Conservation (phyloP, 768 basidiomycete genomes). For the Podaxis pistillaris region DNA sequence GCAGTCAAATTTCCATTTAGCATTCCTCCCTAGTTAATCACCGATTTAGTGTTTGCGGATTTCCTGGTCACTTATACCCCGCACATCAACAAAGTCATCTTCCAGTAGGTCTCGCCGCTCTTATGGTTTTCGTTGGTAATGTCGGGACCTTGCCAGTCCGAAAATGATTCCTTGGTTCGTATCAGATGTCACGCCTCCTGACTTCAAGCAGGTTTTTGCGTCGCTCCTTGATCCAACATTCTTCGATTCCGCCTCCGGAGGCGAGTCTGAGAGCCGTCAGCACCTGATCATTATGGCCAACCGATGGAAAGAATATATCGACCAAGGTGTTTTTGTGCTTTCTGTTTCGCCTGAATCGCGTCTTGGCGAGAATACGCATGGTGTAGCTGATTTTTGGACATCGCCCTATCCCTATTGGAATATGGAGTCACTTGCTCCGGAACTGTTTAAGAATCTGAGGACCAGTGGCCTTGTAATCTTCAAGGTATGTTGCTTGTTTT, state of each 20-base stretch:
- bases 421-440: conserved; percentile 51
- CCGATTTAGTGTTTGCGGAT: conserved; percentile 90
- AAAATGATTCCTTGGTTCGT: conserved; percentile 98
- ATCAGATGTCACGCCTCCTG: conserved; percentile 86
- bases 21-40: conserved; percentile 63
- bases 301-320: conserved; percentile 76
- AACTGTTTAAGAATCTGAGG: conserved; percentile 49
- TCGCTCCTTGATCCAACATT: conserved; percentile 65
- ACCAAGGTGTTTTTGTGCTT: conserved; percentile 66
- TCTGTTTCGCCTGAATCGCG: conserved; percentile 62
- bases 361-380: conserved; percentile 41
- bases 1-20: not conserved
- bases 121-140: not conserved
- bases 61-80: conserved; percentile 91
- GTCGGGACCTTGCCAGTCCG: conserved; percentile 50
- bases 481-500: conserved; percentile 48
- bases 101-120: conserved; percentile 63
- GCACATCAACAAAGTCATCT: conserved; percentile 76
- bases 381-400: conserved; percentile 65
- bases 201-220: conserved; percentile 64
- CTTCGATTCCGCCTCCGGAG: conserved; percentile 37
- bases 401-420: conserved; percentile 76
- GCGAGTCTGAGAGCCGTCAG: conserved; percentile 18
- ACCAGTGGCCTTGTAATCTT: conserved; percentile 74
- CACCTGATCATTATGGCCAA: conserved; percentile 58